Conservation (phyloP, 352 stramenopile species). For the Aphanomyces euteiches region DNA sequence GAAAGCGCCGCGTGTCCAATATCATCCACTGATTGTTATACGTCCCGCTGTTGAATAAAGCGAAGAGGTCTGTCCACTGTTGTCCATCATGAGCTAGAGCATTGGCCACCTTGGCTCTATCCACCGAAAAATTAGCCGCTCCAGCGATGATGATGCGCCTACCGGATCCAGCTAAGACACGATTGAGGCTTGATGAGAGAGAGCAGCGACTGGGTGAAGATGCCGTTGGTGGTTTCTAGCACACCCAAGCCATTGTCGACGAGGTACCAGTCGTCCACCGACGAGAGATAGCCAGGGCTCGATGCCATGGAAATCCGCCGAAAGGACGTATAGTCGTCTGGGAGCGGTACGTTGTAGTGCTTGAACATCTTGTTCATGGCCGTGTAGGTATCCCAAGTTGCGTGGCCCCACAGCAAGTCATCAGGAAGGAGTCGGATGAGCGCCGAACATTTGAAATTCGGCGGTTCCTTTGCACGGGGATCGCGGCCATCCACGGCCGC, state of each 20-base stretch:
- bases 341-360: slow-evolving; percentile 63
- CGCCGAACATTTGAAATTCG: slow-evolving; percentile 63
- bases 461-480: slow-evolving; percentile 34
- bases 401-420: slow-evolving; percentile 65
- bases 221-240: slow-evolving; percentile 71
- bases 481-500: slow-evolving; percentile 29
- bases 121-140: background rate
- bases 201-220: slow-evolving; percentile 58
- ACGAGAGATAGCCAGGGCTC: slow-evolving; percentile 69
- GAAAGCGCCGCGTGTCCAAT: slow-evolving; percentile 58
- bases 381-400: slow-evolving; percentile 65
- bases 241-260: slow-evolving; percentile 44
- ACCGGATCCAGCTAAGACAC: slow-evolving; percentile 61
- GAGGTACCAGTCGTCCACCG: slow-evolving; percentile 81
- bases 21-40: slow-evolving; percentile 88
- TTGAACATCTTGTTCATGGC: slow-evolving; percentile 80
- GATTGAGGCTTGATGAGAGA: slow-evolving; percentile 43
- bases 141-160: background rate
- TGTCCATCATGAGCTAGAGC: slow-evolving; percentile 42
- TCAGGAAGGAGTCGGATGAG: slow-evolving; percentile 56
- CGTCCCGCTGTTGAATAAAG: slow-evolving; percentile 63
- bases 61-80: slow-evolving; percentile 48
- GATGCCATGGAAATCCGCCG: slow-evolving; percentile 64
- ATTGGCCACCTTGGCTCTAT: slow-evolving; percentile 49
- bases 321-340: slow-evolving; percentile 32